Evolutionary conservation across 768 basidiomycete species (phyloP), one percentile per base, ranked within the genome.

Genomic region (Russula foetens): DNA sequence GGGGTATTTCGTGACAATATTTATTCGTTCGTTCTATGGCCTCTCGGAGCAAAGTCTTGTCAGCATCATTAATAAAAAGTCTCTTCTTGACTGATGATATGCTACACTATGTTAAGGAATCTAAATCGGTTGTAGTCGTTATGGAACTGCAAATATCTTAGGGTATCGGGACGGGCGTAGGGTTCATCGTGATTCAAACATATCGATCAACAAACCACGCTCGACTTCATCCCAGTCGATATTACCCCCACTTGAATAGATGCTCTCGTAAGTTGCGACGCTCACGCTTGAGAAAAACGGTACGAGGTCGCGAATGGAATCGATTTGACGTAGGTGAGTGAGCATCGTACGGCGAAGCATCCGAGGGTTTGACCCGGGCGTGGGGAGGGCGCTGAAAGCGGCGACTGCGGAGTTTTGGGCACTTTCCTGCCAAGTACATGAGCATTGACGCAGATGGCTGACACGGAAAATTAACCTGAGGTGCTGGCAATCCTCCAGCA

Each of bases 141-240:
- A 60, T 15, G 28, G 38, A 29, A 14, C 21, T 15, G 29, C 23
- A 44, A 48, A n/a, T 53, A 59, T 7, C 11, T 45, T 31, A 52
- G 35, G 33, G 17, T 28, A 29, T 38, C 33, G 17, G 19, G 17
- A 35, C 33, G 12, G 39, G 15, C 5, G 24, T 12, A 12, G 23
- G 28, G 35, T 15, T 66, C 58, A 87, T 69, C 84, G 80, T 58
- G 84, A 84, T 63, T 98, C 94, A 69, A 98, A 99, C 78, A 98
- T 86, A 71, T 98, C 96, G 50, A 83, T 80, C 72, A 89, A 74
- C 48, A 99, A 71, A 6, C 86, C 84, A 48, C 76, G 78, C 72
- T 98, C 96, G 23, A 99, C 86, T 3, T 84, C 85, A 33, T 84
- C 86, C 93, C 92, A 96, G 69, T 98, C 95, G 21, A 98, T 77